Conservation (phyloP, 768 basidiomycete genomes). For the Lactarius hatsudake region DNA sequence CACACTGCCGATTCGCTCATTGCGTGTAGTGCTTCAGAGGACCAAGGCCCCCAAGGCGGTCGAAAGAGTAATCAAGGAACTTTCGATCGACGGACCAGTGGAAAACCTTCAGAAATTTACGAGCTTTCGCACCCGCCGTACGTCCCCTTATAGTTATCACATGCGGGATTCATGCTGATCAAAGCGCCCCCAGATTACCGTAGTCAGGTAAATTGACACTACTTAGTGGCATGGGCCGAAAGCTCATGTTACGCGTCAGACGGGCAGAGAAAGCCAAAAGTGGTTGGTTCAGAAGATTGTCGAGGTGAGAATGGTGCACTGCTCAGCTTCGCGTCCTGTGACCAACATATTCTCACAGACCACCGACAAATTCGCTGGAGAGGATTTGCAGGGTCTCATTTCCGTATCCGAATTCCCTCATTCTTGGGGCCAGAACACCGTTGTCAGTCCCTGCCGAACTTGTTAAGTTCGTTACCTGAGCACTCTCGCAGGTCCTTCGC, state of each 20-base stretch:
- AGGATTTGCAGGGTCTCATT: constrained; percentile 54
- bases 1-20: constrained; percentile 30
- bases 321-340: constrained; percentile 2
- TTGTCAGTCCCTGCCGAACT: constrained; percentile 44
- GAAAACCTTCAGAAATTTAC: constrained; percentile 64
- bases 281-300: constrained; percentile 71
- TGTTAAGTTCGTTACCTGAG: background rate
- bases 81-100: constrained; percentile 64
- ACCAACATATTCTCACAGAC: constrained; percentile 43
- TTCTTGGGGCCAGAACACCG: constrained; percentile 81
- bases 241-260: constrained; percentile 40
- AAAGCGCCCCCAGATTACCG: constrained; percentile 53
- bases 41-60: constrained; percentile 62
- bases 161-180: constrained; percentile 30
- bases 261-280: constrained; percentile 69
- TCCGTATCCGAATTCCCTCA: constrained; percentile 71
- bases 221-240: constrained; percentile 19
- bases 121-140: constrained; percentile 73
- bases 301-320: constrained; percentile 44
- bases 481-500: constrained; percentile 55
- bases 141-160: constrained; percentile 30
- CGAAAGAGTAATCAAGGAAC: constrained; percentile 57
- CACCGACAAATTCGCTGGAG: constrained; percentile 58
- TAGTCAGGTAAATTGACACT: constrained; percentile 52
- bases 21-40: constrained; percentile 49